Base-by-base conservation (phyloP, 768 basidiomycete species). In the Pleurotus tuber-regium region DNA sequence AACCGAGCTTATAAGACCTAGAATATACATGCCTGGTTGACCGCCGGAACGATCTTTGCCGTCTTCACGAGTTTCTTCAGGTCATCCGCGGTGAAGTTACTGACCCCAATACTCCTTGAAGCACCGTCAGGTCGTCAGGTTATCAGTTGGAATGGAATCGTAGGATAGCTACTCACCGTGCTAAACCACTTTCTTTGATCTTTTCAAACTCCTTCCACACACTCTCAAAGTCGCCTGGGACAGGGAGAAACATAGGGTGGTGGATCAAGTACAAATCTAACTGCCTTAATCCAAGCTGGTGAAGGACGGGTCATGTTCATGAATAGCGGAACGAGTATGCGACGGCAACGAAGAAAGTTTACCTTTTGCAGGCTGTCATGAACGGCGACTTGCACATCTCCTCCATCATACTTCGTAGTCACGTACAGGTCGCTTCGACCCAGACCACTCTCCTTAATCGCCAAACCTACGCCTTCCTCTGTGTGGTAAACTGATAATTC, bases 221-320 rank as follows among this genome's bases (percentile, higher is more conserved):
- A 5, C 54, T 49, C 43, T 66, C 53, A 53, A 68, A 55, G 35
- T 54, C 48, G 2, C n/a, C 38, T 1, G 16, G 25, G 28, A 26
- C 29, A 2, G 47, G 36, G n/a, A 29, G 12, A 6, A 49, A 35
- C 9, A 29, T 16, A 26, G 86, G 84, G 3, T 35, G 35, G 57
- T 90, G 87, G 30, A 89, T 79, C 36, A 90, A 78, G 66, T 89
- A 90, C 8, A 90, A 65, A 60, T 90, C 86, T 4, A 90, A 69
- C 29, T 79, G 74, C 44, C 75, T 67, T 10, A 88, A 56, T 0
- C 78, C 80, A 8, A 90, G 77, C 86, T 89, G 14, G 43, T 16
- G 16, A 19, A 36, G 4, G 11, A 42, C 31, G 16, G n/a, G n/a
- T n/a, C n/a, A n/a, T n/a, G n/a, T 36, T 12, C 44, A 23, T 57